These are phyloP conservation scores for Saccharomycopsis fodiens DNA, from an alignment of 805 yeast species.

Conservation along the genomic window DNA sequence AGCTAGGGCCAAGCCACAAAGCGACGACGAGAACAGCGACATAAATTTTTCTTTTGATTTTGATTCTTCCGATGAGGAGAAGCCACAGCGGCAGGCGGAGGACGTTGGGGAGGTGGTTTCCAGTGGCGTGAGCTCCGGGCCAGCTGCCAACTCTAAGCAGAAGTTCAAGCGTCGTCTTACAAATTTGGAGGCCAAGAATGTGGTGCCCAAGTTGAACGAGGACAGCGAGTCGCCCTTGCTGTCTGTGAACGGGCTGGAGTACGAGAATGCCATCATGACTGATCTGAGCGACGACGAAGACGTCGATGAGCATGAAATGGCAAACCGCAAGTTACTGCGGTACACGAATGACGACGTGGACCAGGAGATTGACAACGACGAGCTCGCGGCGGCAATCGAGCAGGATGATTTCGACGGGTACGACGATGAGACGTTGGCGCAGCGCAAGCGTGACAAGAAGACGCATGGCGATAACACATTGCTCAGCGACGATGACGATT, in stretches of 20 bases:
- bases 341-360: conserved; percentile 22
- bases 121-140: conserved; percentile 19
- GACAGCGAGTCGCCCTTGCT: conserved; percentile 28
- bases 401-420: conserved; percentile 20
- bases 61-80: conserved; percentile 34
- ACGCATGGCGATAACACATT: conserved; percentile 7
- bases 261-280: conserved; percentile 20
- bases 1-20: conserved; percentile 1
- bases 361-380: conserved; percentile 31
- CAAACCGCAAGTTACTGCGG: conserved; percentile 27
- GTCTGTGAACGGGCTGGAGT: conserved; percentile 7
- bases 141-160: conserved; percentile 25
- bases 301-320: conserved; percentile 35
- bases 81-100: conserved; percentile 36
- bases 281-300: conserved; percentile 30
- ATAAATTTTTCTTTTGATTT: conserved; percentile 36
- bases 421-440: conserved; percentile 20
- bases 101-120: conserved; percentile 56
- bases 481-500: conserved; percentile 23
- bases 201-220: conserved; percentile 30
- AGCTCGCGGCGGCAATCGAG: conserved; percentile 29
- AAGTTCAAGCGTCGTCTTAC: conserved; percentile 54
- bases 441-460: conserved; percentile 13
- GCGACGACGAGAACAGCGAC: conserved; percentile 25
- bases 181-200: conserved; percentile 37